Conservation (phyloP, 495 filamentous ascomycete species). For the Aspergillus incahuasiensis region DNA sequence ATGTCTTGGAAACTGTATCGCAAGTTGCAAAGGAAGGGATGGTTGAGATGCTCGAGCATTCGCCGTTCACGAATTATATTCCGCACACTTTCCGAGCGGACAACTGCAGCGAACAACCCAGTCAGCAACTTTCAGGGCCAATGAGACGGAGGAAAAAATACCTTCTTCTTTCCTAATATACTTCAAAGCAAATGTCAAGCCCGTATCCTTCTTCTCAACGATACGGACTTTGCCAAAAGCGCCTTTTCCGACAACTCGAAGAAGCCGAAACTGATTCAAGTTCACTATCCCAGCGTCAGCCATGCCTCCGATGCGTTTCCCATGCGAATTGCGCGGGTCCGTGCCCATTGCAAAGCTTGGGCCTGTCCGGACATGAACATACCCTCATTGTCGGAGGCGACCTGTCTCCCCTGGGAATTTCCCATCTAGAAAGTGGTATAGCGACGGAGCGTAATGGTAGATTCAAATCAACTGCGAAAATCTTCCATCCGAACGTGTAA, state of each 20-base stretch:
- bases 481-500: slow-evolving; percentile 30
- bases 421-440: slow-evolving; percentile 60
- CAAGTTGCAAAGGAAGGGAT: slow-evolving; percentile 97
- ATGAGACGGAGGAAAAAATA: slow-evolving; percentile 24
- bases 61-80: slow-evolving; percentile 96
- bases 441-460: slow-evolving; percentile 21
- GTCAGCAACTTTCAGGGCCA: too few species aligned
- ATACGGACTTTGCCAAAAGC: slow-evolving; percentile 98
- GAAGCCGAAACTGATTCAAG: slow-evolving; percentile 92
- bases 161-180: slow-evolving; percentile 99
- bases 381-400: slow-evolving; percentile 92
- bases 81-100: slow-evolving; percentile 93
- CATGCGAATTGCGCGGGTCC: not conserved
- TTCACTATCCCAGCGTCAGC: slow-evolving; percentile 58
- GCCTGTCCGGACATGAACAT: slow-evolving; percentile 31
- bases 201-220: slow-evolving; percentile 94
- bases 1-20: slow-evolving; percentile 99
- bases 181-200: slow-evolving; percentile 89
- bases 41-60: slow-evolving; percentile 97
- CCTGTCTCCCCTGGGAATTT: slow-evolving; percentile 88
- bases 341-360: not conserved
- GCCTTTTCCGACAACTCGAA: slow-evolving; percentile 94
- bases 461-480: slow-evolving; percentile 24
- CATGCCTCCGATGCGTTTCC: not conserved
- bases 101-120: slow-evolving; percentile 52